Evolutionary conservation across 164 flowering plant genomes (phyloP), one percentile per base, ranked within the genome.

Genomic region (Stephania cephalantha): DNA sequence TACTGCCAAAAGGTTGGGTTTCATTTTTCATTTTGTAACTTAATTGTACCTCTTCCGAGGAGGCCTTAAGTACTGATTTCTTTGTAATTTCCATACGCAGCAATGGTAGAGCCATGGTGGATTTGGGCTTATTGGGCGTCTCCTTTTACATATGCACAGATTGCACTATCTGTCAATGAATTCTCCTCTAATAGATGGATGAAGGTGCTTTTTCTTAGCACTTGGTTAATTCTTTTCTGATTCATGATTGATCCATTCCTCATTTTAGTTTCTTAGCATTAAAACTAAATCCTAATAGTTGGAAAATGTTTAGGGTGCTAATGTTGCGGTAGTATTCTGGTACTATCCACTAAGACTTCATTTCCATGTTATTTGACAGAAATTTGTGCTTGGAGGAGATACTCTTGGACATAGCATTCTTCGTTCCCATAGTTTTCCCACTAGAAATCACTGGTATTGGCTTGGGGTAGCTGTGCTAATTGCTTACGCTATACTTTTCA

Each of bases 61-160:
- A 3, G 44, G 4, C n/a, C 71, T 77, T 72, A 35, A 63, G 25
- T 68, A 45, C 11, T 68, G 66, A 50, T 71, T 35, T 35, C 4
- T 35, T 35, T 35, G 42, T 35, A 35, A 35, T 35, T 35, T 35
- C 42, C 42, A 35, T 35, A 35, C 2, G 71, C 85, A 92, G 97
- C 46, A 9, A 74, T 65, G 79, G 89, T 91, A 71, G 88, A 86
- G 82, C 88, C 89, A 58, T 91, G 97, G 97, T 91, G 95, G 97
- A 20, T 76, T 13, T 95, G 97, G 97, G 97, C 79, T 22, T 92
- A 77, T 80, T 95, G 97, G 95, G 4, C 92, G 75, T 95, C 98
- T 30, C 98, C 98, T n/a, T 82, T 95, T 73, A 77, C 89, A 46
- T 92, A 95, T 80, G 97, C 85, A 22, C 97, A 90, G 73, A 81